These are phyloP conservation scores for Euphorbia celastroides DNA, from an alignment of 441 rosid genomes.

Conservation along the genomic window DNA sequence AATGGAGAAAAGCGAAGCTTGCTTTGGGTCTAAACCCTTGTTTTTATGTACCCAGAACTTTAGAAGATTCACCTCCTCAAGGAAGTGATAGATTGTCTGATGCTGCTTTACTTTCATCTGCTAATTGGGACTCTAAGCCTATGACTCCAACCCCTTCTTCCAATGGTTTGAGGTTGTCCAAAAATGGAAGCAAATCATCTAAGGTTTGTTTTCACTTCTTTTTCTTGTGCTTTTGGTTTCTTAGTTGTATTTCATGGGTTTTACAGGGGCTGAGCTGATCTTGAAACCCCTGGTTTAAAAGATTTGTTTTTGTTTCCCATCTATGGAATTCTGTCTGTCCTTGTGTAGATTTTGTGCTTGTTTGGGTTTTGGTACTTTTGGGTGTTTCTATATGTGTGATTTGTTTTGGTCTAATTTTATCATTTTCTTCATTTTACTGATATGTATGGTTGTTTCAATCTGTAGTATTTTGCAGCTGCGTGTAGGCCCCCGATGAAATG, in stretches of 20 bases:
- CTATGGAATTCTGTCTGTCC: not conserved
- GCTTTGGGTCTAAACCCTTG: conserved; percentile 85
- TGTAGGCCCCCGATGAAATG: not conserved
- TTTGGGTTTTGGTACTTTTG: not conserved
- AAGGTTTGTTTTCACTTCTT: conserved; percentile 52
- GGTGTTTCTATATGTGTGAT: not conserved
- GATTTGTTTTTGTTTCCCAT: not conserved
- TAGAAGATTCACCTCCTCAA: conserved; percentile 51
- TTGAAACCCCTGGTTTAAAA: conserved; percentile 7
- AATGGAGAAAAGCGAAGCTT: conserved; percentile 87
- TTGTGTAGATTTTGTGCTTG: not conserved
- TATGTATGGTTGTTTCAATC: not conserved
- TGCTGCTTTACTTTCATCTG: conserved; percentile 80
- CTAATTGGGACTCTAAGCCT: conserved; percentile 51
- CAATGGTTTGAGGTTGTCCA: conserved; percentile 55
- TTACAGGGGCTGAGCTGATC: conserved; percentile 21
- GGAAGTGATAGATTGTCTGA: conserved; percentile 67
- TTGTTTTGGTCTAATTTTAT: not conserved
- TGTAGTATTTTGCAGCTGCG: not conserved
- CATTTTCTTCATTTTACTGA: not conserved
- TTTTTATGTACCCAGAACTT: conserved; percentile 74
- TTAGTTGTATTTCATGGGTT: conserved; percentile 5
- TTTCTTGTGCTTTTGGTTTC: not conserved
- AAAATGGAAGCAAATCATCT: conserved; percentile 73
- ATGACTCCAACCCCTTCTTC: conserved; percentile 81